These are phyloP conservation scores for Colletotrichum salicis DNA, from an alignment of 2,329 filamentous ascomycete species.

Conservation along the genomic window DNA sequence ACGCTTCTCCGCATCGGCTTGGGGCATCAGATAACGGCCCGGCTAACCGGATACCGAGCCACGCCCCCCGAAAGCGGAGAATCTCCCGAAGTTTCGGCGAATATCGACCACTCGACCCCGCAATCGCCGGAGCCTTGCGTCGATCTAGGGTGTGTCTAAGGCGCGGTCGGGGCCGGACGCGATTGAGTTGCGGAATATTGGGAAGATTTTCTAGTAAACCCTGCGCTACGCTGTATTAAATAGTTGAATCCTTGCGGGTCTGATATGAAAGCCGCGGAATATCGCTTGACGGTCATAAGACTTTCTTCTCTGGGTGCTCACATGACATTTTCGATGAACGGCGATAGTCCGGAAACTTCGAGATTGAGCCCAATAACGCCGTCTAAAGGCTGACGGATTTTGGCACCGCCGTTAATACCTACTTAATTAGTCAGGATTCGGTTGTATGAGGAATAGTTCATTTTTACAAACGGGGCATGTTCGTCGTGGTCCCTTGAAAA, in stretches of 20 bases:
- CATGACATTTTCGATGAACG: too few relatives aligned
- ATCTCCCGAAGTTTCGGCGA: background rate
- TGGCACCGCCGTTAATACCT: too few relatives aligned
- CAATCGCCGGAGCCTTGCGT: background rate
- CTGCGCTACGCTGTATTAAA: background rate
- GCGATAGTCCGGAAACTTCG: too few relatives aligned
- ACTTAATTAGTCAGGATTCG: too few relatives aligned
- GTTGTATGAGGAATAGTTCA: too few relatives aligned
- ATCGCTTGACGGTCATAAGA: background rate
- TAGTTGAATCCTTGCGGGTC: background rate
- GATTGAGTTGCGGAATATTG: background rate
- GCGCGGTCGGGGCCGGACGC: background rate
- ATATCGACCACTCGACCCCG: background rate
- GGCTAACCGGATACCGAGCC: background rate
- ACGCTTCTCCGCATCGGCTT: slow-evolving; percentile 1
- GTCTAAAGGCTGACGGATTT: too few relatives aligned
- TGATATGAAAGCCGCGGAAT: background rate
- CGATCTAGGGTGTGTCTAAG: background rate
- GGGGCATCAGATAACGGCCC: background rate
- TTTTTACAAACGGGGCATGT: too few relatives aligned
- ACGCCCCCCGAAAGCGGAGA: background rate
- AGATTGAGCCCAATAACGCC: too few relatives aligned
- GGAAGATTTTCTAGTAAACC: background rate
- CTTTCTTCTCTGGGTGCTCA: too few relatives aligned
- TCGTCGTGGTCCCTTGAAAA: too few relatives aligned